Percentiles rank a stretch among this genome's conserved stretches.
These are phyloP conservation scores for Pyrenophora seminiperda DNA, from an alignment of 2,329 filamentous ascomycete species.

Conservation along the genomic window DNA sequence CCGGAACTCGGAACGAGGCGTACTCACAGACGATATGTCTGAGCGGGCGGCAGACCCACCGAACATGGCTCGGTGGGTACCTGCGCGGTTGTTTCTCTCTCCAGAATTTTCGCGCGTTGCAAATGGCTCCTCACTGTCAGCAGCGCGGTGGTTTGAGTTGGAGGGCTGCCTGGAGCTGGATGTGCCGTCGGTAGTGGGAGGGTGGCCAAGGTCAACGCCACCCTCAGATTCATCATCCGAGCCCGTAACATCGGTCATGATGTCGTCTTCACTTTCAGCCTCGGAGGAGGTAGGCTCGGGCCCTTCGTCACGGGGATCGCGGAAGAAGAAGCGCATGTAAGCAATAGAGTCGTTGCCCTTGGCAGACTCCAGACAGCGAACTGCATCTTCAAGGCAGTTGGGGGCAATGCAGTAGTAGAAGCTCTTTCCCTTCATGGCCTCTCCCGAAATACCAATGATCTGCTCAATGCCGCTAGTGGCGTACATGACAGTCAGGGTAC, in stretches of 20 bases:
- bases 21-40: conserved; percentile 35
- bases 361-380: conserved; percentile 79
- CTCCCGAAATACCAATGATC: conserved; percentile 74
- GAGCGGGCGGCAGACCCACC: conserved; percentile 37
- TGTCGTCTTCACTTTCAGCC: conserved; percentile 57
- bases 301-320: conserved; percentile 67
- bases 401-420: conserved; percentile 88
- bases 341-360: conserved; percentile 92
- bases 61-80: conserved; percentile 38
- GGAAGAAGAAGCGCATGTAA: conserved; percentile 83
- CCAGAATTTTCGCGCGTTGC: conserved; percentile 53
- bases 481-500: conserved; percentile 84
- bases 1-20: conserved; percentile 31
- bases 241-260: conserved; percentile 56
- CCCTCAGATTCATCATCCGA: conserved; percentile 57
- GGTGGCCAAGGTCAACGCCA: conserved; percentile 49
- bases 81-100: conserved; percentile 50
- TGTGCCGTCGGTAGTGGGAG: conserved; percentile 20
- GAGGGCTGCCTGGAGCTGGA: conserved; percentile 27
- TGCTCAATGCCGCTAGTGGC: conserved; percentile 75
- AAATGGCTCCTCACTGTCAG: conserved; percentile 25
- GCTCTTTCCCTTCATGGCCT: conserved; percentile 73
- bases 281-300: conserved; percentile 50
- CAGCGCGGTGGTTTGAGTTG: conserved; percentile 22
- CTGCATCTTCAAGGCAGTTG: conserved; percentile 75